Conservation (phyloP, 2,329 filamentous ascomycete species). For the Scedosporium minutisporum region DNA sequence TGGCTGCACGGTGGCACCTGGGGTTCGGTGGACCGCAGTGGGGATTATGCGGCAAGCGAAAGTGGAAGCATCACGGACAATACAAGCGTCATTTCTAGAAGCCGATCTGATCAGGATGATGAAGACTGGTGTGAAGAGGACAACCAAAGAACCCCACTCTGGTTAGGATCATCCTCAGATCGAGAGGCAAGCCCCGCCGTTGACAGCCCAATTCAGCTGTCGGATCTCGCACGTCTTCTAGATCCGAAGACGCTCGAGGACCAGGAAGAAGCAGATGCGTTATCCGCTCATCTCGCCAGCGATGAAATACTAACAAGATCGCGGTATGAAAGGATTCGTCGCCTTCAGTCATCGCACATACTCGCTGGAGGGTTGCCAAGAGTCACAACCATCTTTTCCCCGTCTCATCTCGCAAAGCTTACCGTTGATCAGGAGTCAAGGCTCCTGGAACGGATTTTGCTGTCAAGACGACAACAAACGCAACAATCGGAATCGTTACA, state of each 20-base stretch:
- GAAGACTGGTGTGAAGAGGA: conserved; percentile 37
- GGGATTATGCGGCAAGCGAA: conserved; percentile 57
- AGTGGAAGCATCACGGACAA: conserved; percentile 56
- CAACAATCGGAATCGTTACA: background rate
- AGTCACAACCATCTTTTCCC: background rate
- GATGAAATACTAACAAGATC: conserved; percentile 72
- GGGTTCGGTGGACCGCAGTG: conserved; percentile 72
- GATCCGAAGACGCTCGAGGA: conserved; percentile 71
- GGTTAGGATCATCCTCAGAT: conserved; percentile 36
- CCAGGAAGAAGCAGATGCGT: conserved; percentile 67
- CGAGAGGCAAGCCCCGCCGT: conserved; percentile 47
- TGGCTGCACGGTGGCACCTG: conserved; percentile 79
- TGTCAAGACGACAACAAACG: conserved; percentile 34
- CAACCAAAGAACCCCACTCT: conserved; percentile 62
- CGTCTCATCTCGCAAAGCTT: conserved; percentile 26
- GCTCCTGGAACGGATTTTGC: conserved; percentile 49
- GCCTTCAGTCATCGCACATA: conserved; percentile 60
- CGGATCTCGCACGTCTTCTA: conserved; percentile 68
- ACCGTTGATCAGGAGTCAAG: conserved; percentile 50
- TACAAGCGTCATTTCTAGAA: conserved; percentile 66
- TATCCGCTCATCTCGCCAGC: conserved; percentile 69
- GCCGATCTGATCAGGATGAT: conserved; percentile 21
- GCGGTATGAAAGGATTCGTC: conserved; percentile 58
- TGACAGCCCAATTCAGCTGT: conserved; percentile 55
- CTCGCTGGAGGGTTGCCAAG: conserved; percentile 17